phyloP scores from a whole-genome alignment of 75 land plant species.

The Selaginella moellendorffii region DNA sequence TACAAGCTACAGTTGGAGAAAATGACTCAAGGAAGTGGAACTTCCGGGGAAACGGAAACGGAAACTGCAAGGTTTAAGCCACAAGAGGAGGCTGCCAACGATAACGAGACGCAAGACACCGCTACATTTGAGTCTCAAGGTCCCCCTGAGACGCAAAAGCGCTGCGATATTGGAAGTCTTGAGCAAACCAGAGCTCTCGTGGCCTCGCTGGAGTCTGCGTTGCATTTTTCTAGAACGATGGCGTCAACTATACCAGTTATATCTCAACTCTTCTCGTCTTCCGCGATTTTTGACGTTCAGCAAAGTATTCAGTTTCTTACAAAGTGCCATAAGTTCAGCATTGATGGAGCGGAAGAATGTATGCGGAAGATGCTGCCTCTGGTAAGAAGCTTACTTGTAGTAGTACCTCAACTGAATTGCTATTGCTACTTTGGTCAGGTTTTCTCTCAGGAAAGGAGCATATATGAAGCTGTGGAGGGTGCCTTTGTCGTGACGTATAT shows the following conservation, averaged over 20 bases:
- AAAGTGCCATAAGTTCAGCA: constrained; percentile 75
- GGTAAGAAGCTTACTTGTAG: constrained; percentile 27
- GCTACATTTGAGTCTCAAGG: neutral
- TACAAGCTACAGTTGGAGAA: constrained; percentile 53
- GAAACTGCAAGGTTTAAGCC: too few species aligned
- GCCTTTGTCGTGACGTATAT: constrained; percentile 86
- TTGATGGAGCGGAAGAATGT: constrained; percentile 79
- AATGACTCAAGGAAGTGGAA: constrained; percentile 27
- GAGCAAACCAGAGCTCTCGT: constrained; percentile 87
- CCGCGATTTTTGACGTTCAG: constrained; percentile 72
- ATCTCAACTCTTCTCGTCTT: constrained; percentile 77
- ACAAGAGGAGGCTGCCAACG: too few species aligned
- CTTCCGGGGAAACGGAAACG: constrained; percentile 13
- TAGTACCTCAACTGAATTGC: neutral
- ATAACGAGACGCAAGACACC: too few species aligned
- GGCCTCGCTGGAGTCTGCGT: constrained; percentile 93
- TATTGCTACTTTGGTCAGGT: neutral
- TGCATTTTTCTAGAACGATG: constrained; percentile 62
- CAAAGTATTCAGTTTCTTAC: constrained; percentile 70
- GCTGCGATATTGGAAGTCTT: constrained; percentile 57
- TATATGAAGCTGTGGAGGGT: constrained; percentile 83
- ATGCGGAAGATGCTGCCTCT: constrained; percentile 91
- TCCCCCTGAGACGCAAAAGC: neutral
- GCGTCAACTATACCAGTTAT: constrained; percentile 64
- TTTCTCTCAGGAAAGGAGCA: constrained; percentile 81